These are phyloP conservation scores for Penicillium glabrum DNA, from an alignment of 2,329 filamentous ascomycete genomes.

Conservation along the genomic window DNA sequence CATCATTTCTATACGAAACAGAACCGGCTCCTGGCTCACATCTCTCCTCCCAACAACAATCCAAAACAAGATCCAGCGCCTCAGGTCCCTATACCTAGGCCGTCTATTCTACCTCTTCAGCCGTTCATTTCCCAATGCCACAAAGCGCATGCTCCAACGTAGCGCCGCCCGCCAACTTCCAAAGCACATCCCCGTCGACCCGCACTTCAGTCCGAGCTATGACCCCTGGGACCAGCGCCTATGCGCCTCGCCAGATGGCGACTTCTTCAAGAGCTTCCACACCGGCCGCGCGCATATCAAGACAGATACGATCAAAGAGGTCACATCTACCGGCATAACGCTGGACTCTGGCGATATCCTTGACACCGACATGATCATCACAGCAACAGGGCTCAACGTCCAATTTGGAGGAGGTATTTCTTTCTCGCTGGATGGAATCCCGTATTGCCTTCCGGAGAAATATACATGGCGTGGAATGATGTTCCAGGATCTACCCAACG, in stretches of 20 bases:
- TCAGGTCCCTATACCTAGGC: not conserved
- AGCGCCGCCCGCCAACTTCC: conserved; percentile 46
- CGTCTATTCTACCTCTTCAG: not conserved
- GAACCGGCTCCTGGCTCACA: conserved; percentile 16
- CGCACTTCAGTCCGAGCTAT: conserved; percentile 64
- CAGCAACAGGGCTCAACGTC: conserved; percentile 40
- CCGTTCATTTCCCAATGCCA: not conserved
- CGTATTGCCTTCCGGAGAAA: conserved; percentile 23
- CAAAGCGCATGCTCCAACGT: not conserved
- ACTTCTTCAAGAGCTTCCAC: conserved; percentile 54
- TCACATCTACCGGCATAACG: conserved; percentile 48
- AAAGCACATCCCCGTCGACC: conserved; percentile 50
- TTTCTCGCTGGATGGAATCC: conserved; percentile 30
- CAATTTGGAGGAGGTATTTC: conserved; percentile 30
- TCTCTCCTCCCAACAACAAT: not conserved
- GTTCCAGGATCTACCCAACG: conserved; percentile 40
- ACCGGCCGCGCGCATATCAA: conserved; percentile 50
- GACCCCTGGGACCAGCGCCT: conserved; percentile 70
- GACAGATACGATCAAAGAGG: conserved; percentile 51
- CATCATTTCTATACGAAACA: conserved; percentile 50
- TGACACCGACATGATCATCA: conserved; percentile 38
- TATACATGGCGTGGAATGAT: conserved; percentile 36
- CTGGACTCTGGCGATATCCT: conserved; percentile 39
- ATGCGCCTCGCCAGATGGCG: conserved; percentile 61
- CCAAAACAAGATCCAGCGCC: not conserved